Evolutionary conservation across 352 stramenopile species (phyloP), one percentile per base, ranked within the genome.

Genomic region (Globisporangium emineosum): DNA sequence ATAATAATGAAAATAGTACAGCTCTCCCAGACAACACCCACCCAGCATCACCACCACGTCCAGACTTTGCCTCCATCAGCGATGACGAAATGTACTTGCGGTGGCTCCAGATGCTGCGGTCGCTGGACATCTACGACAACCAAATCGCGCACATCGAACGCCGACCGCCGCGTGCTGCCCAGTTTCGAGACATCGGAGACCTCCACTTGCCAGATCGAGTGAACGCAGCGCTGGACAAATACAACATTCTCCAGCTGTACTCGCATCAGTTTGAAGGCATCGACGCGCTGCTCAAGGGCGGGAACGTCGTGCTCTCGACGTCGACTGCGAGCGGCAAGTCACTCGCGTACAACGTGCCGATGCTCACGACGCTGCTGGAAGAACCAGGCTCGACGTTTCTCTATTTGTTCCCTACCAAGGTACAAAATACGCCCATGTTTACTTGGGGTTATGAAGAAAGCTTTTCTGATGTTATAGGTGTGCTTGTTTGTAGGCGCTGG

Each of bases 381-480:
- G 83, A 83, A n/a, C 56, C 72, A 2, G 30, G 69, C 9, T 76
- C 89, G 37, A 93, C 74, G 58, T 95, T 80, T 83, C 73, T 99
- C 49, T 97, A 98, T 47, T 63, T 99, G 5, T 99, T 99, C 66
- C 97, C 97, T 0, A 99, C 97, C 15, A 99, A 99, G 73, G 76
- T 83, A 54, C 30, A 52, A 13, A 35, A 25, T 19, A 17, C 51
- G 5, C 12, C 15, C 2, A 32, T 53, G n/a, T 0, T 49, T 13
- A 7, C 23, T 5, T 42, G 17, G 17, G 13, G 35, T 1, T 9
- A 17, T 29, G 25, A 29, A 23, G 12, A 40, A 15, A 27, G 19
- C 17, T 8, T 29, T 43, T 21, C 6, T 29, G 12, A n/a, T 57
- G 2, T 23, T 25, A 29, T 13, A 21, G 37, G 9, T 3, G 15